These are phyloP conservation scores for Talaromyces sp. DNA, from an alignment of 2,329 filamentous ascomycete genomes.

Conservation along the genomic window DNA sequence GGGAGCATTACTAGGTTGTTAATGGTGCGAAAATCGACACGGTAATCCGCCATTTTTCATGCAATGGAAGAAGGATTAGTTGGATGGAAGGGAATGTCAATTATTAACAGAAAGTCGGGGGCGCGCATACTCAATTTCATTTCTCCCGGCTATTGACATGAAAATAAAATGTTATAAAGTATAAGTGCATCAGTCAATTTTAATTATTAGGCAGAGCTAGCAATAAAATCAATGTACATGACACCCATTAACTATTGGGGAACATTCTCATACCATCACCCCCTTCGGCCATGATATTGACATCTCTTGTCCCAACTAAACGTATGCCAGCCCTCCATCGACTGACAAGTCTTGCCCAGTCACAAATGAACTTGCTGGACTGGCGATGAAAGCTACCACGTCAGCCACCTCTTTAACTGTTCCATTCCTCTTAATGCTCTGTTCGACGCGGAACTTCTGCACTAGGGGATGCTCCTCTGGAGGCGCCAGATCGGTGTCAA, in stretches of 20 bases:
- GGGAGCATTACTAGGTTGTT: not conserved
- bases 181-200: not conserved
- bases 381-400: not conserved
- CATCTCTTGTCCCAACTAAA: constrained; percentile 4
- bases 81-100: not conserved
- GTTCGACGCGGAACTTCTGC: not conserved
- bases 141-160: not conserved
- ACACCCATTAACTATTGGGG: not conserved
- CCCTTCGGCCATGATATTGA: not conserved
- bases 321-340: constrained; percentile 12
- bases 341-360: constrained; percentile 1
- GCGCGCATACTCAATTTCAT: not conserved
- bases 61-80: not conserved
- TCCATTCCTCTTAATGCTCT: constrained; percentile 7
- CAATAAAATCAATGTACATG: not conserved
- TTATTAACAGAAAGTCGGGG: not conserved
- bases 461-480: constrained; percentile 2
- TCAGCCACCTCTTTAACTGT: constrained; percentile 2
- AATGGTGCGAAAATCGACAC: not conserved
- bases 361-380: not conserved
- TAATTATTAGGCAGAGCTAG: not conserved
- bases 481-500: constrained; percentile 1
- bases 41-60: not conserved
- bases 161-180: not conserved
- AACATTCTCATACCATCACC: not conserved